phyloP scores from a whole-genome alignment of 805 yeast genomes.

The Ogataea dorogensis region DNA sequence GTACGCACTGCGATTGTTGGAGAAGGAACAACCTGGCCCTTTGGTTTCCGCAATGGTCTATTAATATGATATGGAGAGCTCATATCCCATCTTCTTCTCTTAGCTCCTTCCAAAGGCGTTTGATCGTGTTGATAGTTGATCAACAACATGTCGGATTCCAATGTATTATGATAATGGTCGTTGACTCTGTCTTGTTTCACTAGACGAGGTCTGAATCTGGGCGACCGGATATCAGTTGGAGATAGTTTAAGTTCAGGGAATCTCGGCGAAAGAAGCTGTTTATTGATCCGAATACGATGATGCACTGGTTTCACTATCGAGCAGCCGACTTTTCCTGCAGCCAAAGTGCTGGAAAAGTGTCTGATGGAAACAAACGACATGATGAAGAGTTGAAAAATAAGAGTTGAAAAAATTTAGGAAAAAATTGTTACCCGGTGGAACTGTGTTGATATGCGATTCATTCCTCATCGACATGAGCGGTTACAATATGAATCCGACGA shows the following conservation, averaged over 20 bases:
- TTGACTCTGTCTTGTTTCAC: constrained; percentile 77
- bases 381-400: constrained; percentile 4
- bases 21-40: constrained; percentile 70
- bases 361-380: constrained; percentile 10
- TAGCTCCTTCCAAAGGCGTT: constrained; percentile 55
- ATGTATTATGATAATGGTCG: constrained; percentile 72
- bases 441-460: constrained; percentile 27
- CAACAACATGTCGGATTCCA: constrained; percentile 75
- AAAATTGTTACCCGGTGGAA: constrained; percentile 6
- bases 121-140: constrained; percentile 72
- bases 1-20: constrained; percentile 69
- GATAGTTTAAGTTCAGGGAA: constrained; percentile 65
- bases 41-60: constrained; percentile 74
- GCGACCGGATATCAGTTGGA: constrained; percentile 74
- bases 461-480: constrained; percentile 26
- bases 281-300: constrained; percentile 76
- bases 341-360: constrained; percentile 33
- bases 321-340: constrained; percentile 49
- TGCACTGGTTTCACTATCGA: constrained; percentile 90
- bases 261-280: constrained; percentile 70
- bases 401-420: constrained; percentile 1
- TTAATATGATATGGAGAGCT: constrained; percentile 85
- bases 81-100: constrained; percentile 82
- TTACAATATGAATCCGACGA: constrained; percentile 23
- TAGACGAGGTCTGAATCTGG: constrained; percentile 70